These are phyloP conservation scores for Penicillium palitans DNA, from an alignment of 2,329 filamentous ascomycete genomes.

Conservation along the genomic window DNA sequence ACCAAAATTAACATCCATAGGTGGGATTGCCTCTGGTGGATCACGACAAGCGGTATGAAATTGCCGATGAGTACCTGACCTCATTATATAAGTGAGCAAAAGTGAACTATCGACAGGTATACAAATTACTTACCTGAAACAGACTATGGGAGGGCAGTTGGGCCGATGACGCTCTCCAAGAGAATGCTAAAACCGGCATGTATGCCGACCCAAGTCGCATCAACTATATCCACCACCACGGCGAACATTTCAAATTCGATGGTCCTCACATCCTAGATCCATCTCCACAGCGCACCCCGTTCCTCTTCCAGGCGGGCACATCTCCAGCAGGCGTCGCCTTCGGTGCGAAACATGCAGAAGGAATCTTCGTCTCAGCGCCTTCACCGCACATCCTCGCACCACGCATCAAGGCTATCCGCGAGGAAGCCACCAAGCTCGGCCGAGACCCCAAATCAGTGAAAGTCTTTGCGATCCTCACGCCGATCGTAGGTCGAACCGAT, in stretches of 20 bases:
- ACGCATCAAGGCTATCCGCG: background rate
- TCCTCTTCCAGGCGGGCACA: slow-evolving; percentile 42
- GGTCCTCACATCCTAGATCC: slow-evolving; percentile 40
- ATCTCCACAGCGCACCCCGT: slow-evolving; percentile 42
- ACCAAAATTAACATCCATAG: slow-evolving; percentile 16
- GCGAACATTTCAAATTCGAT: slow-evolving; percentile 30
- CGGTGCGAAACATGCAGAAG: slow-evolving; percentile 2
- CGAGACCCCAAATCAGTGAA: background rate
- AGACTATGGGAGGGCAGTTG: slow-evolving; percentile 5
- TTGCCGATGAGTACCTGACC: slow-evolving; percentile 5
- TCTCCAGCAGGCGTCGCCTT: background rate
- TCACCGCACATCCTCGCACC: slow-evolving; percentile 20
- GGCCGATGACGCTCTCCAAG: slow-evolving; percentile 5
- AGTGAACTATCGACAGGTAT: too few relatives aligned
- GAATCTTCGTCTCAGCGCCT: background rate
- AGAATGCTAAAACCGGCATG: slow-evolving; percentile 10
- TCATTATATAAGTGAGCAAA: slow-evolving; percentile 1
- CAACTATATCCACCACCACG: slow-evolving; percentile 24
- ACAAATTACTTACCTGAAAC: background rate
- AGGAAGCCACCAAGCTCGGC: background rate
- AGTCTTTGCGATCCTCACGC: background rate
- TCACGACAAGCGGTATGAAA: slow-evolving; percentile 9
- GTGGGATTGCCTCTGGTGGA: slow-evolving; percentile 41
- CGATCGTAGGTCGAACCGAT: slow-evolving; percentile 1
- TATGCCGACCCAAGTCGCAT: slow-evolving; percentile 24